Percentiles rank a stretch among this genome's conserved stretches.
phyloP scores from a whole-genome alignment of 176 grass and related monocot species.

The Bromus sterilis region DNA sequence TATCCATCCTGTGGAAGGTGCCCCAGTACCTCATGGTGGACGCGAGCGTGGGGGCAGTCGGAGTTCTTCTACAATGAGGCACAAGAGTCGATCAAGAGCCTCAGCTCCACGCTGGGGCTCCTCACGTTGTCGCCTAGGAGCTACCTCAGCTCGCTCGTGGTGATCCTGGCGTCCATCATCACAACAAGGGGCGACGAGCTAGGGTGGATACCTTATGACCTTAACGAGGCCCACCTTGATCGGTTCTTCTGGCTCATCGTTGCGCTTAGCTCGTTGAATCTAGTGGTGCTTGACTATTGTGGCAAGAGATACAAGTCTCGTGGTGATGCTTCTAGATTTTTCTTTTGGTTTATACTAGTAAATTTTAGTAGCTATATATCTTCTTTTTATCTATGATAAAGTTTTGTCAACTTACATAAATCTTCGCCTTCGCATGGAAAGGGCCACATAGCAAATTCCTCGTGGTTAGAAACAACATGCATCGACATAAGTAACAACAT shows the following conservation, averaged over 20 bases:
- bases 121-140: constrained; percentile 31
- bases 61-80: constrained; percentile 59
- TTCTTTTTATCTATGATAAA: too few relatives aligned
- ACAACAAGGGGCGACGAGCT: constrained; percentile 19
- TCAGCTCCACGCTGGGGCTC: constrained; percentile 28
- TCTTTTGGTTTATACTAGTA: too few relatives aligned
- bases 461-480: too few relatives aligned
- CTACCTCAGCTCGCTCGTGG: constrained; percentile 47
- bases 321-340: too few relatives aligned
- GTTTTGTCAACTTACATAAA: too few relatives aligned
- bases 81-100: constrained; percentile 44
- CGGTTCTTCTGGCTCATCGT: constrained; percentile 48
- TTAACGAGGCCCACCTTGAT: constrained; percentile 41
- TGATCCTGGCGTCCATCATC: constrained; percentile 18
- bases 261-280: constrained; percentile 23
- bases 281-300: constrained; percentile 27
- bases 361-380: too few relatives aligned
- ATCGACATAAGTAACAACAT: too few relatives aligned
- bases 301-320: constrained; percentile 26
- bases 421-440: too few relatives aligned
- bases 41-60: constrained; percentile 33
- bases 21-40: constrained; percentile 46
- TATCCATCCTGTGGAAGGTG: constrained; percentile 75
- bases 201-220: constrained; percentile 49
- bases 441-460: too few relatives aligned